Conservation (phyloP, 2,329 filamentous ascomycete species). For the Fusarium papillatum region DNA sequence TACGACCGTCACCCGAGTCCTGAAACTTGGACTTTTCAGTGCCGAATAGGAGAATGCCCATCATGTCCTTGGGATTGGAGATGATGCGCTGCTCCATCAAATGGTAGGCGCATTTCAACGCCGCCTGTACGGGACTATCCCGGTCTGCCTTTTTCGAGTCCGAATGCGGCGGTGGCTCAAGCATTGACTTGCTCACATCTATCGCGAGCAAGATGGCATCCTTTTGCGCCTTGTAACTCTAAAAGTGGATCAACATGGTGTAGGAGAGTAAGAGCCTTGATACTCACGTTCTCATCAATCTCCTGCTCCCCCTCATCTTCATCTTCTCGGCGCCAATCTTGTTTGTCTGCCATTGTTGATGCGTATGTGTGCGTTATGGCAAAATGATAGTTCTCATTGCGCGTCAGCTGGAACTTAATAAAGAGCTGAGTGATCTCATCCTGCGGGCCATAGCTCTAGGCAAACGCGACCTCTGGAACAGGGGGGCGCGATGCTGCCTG, state of each 20-base stretch:
- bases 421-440: conserved; percentile 38
- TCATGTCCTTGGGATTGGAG: conserved; percentile 96
- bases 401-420: conserved; percentile 39
- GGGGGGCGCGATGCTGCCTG: conserved; percentile 32
- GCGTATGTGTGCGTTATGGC: conserved; percentile 14
- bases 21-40: conserved; percentile 88
- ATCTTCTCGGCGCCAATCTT: conserved; percentile 64
- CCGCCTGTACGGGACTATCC: conserved; percentile 85
- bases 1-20: conserved; percentile 72
- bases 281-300: conserved; percentile 72
- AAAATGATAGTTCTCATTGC: conserved; percentile 26
- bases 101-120: conserved; percentile 93
- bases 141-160: conserved; percentile 82
- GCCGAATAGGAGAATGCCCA: conserved; percentile 93
- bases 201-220: conserved; percentile 99
- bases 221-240: conserved; percentile 93
- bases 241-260: conserved; percentile 26
- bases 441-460: conserved; percentile 45
- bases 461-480: conserved; percentile 47
- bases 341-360: conserved; percentile 50
- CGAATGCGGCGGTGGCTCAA: conserved; percentile 73
- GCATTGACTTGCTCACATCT: conserved; percentile 91
- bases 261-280: conserved; percentile 9
- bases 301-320: conserved; percentile 75
- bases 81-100: conserved; percentile 99